A percentile compares a stretch with the other conserved stretches of the same genome.
Evolutionary conservation across 495 filamentous ascomycete genomes (phyloP).

Genomic region (Acidomyces sp.): DNA sequence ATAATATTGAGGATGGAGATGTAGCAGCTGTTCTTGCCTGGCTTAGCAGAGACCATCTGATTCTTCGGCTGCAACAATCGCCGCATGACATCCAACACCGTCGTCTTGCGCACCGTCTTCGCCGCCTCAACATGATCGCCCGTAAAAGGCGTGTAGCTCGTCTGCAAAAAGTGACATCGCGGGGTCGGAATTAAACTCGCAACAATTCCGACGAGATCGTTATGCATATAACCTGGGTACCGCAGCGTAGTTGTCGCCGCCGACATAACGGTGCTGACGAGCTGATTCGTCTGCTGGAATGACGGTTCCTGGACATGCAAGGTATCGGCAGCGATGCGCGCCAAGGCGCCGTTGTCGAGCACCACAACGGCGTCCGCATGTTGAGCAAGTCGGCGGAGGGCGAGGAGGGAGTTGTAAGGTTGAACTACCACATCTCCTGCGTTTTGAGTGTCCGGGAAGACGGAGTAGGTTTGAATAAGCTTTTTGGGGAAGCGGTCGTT

Average conservation of each 20-base stretch:
- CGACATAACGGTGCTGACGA: conserved; percentile 96
- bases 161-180: conserved; percentile 95
- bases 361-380: conserved; percentile 98
- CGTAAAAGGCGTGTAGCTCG: conserved; percentile 94
- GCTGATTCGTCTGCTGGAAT: conserved; percentile 92
- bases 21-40: conserved; percentile 94
- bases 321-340: conserved; percentile 84
- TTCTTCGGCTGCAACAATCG: conserved; percentile 94
- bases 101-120: conserved; percentile 94
- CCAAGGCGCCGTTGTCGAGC: conserved; percentile 86
- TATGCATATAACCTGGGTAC: conserved; percentile 99
- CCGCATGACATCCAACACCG: conserved; percentile 94
- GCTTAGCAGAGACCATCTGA: conserved; percentile 93
- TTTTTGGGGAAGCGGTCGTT: conserved; percentile 98
- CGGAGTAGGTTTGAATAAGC: conserved; percentile 96
- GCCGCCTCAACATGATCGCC: conserved; percentile 90
- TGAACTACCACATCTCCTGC: conserved; percentile 86
- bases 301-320: conserved; percentile 89
- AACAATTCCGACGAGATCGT: conserved; percentile 92
- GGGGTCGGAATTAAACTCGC: conserved; percentile 93
- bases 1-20: conserved; percentile 98
- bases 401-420: conserved; percentile 89
- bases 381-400: conserved; percentile 81
- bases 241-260: conserved; percentile 90
- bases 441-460: conserved; percentile 84